Evolutionary conservation across 139 green algal genomes (phyloP), one percentile per base, ranked within the genome.

Genomic region (Chlamydomonas sp.): DNA sequence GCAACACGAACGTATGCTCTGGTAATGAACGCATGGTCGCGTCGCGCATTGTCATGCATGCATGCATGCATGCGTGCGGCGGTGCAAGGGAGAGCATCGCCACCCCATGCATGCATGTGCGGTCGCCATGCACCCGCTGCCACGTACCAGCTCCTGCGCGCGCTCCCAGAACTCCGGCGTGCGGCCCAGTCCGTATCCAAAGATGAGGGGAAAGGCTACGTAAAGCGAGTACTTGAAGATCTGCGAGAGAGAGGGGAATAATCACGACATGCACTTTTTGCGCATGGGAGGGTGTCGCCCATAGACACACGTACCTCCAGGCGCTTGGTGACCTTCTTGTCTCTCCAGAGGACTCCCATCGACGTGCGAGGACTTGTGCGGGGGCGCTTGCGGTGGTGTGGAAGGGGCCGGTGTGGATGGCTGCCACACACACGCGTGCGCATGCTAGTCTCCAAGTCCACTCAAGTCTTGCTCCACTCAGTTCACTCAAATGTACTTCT

Each of bases 171-270:
- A 83, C 24, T 77, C 73, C 16, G 84, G 77, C 4, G 81, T 72
- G 5, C 77, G 71, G 20, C 83, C 85, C 28, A 95, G 71, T 3
- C 76, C 82, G 48, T 80, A 87, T 5, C 83, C 87, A 43, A 94
- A 83, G 0, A 77, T 67, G 1, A 89, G 50, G 2, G 89, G 89
- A 1, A 95, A 73, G 22, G 69, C 58, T 1, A 95, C 2, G 67
- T 91, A 95, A 16, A 89, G 49, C 1, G 49, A 66, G 70, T 88
- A 93, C 60, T 93, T 93, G 67, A 89, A 89, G 1, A 76, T 78
- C 88, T 95, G 83, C 65, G 29, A 20, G 63, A 6, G 28, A 30
- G 8, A 67, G 60, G 47, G 60, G 16, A 10, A 16, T 10, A 30
- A 10, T 10, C 22, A 10, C 30, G 16, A 20, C 54, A 26, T 36